A percentile compares a stretch with the other conserved stretches of the same genome.
Evolutionary conservation across 2,329 filamentous ascomycete genomes (phyloP).

Genomic region (Didymella pinodella): DNA sequence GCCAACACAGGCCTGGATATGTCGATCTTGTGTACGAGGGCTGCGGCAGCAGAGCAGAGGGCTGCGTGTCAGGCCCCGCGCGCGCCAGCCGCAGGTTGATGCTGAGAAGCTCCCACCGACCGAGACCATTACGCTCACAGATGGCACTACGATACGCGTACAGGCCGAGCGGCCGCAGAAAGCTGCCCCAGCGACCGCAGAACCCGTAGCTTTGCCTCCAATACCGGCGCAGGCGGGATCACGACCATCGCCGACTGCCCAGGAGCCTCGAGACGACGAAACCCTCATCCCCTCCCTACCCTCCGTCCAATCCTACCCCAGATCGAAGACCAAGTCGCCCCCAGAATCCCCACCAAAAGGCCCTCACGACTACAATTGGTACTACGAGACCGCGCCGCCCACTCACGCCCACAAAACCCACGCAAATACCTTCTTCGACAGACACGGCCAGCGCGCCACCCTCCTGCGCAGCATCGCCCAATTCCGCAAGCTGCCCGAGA

Average conservation of each 20-base stretch:
- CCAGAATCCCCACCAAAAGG: constrained; percentile 18
- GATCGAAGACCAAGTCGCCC: constrained; percentile 6
- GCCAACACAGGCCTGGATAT: constrained; percentile 9
- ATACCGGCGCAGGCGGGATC: neutral
- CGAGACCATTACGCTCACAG: constrained; percentile 17
- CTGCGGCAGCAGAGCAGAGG: constrained; percentile 7
- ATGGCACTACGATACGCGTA: constrained; percentile 15
- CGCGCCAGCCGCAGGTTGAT: constrained; percentile 5
- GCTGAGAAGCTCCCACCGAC: neutral
- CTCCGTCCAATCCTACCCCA: constrained; percentile 15
- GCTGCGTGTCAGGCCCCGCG: constrained; percentile 10
- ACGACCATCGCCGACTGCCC: neutral
- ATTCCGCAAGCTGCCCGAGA: constrained; percentile 67
- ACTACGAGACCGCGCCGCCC: constrained; percentile 45
- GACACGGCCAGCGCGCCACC: constrained; percentile 50
- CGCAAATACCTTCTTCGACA: constrained; percentile 56
- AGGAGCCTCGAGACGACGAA: neutral
- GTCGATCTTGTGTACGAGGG: constrained; percentile 1
- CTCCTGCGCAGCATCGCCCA: constrained; percentile 67
- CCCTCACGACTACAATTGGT: constrained; percentile 39
- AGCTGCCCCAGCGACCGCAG: neutral
- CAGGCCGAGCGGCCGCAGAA: constrained; percentile 7
- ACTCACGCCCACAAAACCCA: constrained; percentile 49
- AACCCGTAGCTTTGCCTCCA: neutral
- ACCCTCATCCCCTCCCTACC: constrained; percentile 29